Evolutionary conservation across 768 basidiomycete genomes (phyloP), one percentile per base, ranked within the genome.

Genomic region (Termitomyces titanicus): DNA sequence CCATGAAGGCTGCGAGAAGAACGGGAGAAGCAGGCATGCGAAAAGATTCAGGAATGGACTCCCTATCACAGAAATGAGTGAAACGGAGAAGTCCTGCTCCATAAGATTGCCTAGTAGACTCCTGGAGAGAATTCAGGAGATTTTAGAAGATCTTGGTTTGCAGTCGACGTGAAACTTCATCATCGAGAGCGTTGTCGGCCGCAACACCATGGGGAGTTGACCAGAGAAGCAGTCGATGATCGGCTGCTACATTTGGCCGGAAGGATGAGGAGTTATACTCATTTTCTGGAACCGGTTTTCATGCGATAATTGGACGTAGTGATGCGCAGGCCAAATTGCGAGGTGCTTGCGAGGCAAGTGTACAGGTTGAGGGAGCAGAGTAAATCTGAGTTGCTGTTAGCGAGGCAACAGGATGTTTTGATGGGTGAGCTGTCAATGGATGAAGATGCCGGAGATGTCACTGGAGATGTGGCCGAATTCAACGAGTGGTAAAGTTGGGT

Each of bases 11-110:
- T 0, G 66, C 40, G 3, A 77, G 56, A 3, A 76, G 65, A 12
- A 57, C 17, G 7, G 68, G 58, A 3, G 61, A 63, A 0, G 70
- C 75, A 1, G 70, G 75, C 69, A 73, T 75, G 12, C 64, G 63
- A 4, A 40, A 43, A 8, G 20, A 48, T 51, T 76, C 70, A 0
- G 68, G 43, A 4, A 77, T 68, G 2, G 48, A 4, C 1, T 56
- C 24, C 2, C 42, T 33, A 51, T 79, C 67, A 40, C 74, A 76
- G 53, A 71, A 77, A 51, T 76, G 70, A 0, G 62, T 68, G 63
- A 72, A 77, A 0, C 64, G 56, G 0, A 72, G 64, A 0, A 72
- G 54, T 11, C 74, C 72, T 0, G 72, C 69, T 12, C 64, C 71
- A 54, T 77, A 75, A 20, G 38, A 39, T 39, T 39, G 5, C 12